Percentiles rank a stretch among this genome's conserved stretches.
Evolutionary conservation across 176 grass and related monocot genomes (phyloP).

Genomic region (Leersia perrieri): DNA sequence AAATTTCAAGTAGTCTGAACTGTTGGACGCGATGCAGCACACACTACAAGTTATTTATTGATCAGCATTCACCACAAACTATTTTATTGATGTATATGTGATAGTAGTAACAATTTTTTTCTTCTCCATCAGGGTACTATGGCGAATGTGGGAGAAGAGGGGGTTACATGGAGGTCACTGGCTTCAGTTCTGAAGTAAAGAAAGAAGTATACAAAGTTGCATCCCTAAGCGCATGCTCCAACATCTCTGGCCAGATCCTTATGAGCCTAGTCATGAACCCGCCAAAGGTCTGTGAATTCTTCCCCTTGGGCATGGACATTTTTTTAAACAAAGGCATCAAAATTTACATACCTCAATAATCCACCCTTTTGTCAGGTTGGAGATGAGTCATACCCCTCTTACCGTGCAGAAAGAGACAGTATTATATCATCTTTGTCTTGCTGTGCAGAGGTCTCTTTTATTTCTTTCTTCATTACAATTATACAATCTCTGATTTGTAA

Average conservation of each 20-base stretch:
- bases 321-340: not conserved
- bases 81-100: not conserved
- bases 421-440: slow-evolving; percentile 66
- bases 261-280: slow-evolving; percentile 91
- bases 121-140: slow-evolving; percentile 59
- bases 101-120: not conserved
- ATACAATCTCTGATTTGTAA: not conserved
- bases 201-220: slow-evolving; percentile 95
- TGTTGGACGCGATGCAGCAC: not conserved
- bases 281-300: slow-evolving; percentile 63
- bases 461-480: slow-evolving; percentile 1
- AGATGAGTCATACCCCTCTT: slow-evolving; percentile 74
- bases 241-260: slow-evolving; percentile 92
- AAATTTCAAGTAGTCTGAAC: not conserved
- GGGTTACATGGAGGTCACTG: slow-evolving; percentile 94
- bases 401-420: slow-evolving; percentile 42
- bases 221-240: slow-evolving; percentile 92
- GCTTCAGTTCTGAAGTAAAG: slow-evolving; percentile 77
- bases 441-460: slow-evolving; percentile 48
- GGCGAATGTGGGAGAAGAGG: slow-evolving; percentile 98
- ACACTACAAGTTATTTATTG: not conserved
- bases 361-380: slow-evolving; percentile 52
- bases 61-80: not conserved
- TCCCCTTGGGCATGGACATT: not conserved
- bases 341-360: not conserved